phyloP scores from a whole-genome alignment of 768 basidiomycete genomes.

The Xerocomellus amylosporus region DNA sequence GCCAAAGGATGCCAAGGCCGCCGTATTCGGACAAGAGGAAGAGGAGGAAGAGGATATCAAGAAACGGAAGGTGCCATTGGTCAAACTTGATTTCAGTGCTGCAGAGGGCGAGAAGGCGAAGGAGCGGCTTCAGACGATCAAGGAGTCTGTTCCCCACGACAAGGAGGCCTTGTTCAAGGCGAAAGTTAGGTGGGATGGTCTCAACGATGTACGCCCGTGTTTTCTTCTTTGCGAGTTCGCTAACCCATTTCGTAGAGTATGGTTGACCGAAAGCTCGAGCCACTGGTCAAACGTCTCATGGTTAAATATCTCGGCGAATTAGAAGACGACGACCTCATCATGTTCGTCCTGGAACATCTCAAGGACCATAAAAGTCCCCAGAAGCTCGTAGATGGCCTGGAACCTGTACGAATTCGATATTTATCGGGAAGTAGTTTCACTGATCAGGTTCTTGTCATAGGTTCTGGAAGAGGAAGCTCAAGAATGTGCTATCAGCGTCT shows the following conservation, averaged over 20 bases:
- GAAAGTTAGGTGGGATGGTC: conserved; percentile 89
- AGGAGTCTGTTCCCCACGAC: conserved; percentile 68
- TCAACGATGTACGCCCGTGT: conserved; percentile 67
- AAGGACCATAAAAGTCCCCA: conserved; percentile 85
- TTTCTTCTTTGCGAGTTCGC: conserved; percentile 4
- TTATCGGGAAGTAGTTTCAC: not conserved
- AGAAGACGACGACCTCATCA: conserved; percentile 90
- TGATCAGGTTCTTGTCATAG: conserved; percentile 38
- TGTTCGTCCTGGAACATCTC: conserved; percentile 91
- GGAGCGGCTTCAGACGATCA: conserved; percentile 78
- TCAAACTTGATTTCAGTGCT: conserved; percentile 86
- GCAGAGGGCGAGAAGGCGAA: conserved; percentile 79
- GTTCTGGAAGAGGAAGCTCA: conserved; percentile 90
- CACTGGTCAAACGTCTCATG: conserved; percentile 80
- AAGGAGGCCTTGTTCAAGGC: conserved; percentile 77
- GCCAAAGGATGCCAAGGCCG: conserved; percentile 47
- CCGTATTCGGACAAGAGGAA: conserved; percentile 77
- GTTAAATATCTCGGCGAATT: conserved; percentile 86
- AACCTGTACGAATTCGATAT: conserved; percentile 65
- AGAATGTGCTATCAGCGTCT: conserved; percentile 73
- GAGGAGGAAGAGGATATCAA: conserved; percentile 80
- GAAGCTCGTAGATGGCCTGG: conserved; percentile 85
- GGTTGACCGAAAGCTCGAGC: conserved; percentile 84
- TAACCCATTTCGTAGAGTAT: conserved; percentile 50
- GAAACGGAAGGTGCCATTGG: conserved; percentile 82